Conservation (phyloP, 1,284 basidiomycete species). For the Naganishia sp. region DNA sequence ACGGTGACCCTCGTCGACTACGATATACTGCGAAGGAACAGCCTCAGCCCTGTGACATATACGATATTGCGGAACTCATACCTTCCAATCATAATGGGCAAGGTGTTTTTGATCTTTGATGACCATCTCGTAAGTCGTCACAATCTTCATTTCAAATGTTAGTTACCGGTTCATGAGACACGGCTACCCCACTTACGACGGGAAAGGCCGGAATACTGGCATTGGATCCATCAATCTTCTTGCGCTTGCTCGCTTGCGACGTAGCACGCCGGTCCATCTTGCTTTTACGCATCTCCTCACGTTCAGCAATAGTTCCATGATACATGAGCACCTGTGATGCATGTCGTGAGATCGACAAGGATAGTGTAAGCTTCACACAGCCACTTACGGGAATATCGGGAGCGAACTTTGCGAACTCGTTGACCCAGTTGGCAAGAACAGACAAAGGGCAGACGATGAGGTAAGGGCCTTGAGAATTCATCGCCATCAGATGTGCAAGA, state of each 20-base stretch:
- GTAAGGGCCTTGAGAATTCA: slow-evolving; percentile 74
- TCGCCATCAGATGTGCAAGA: slow-evolving; percentile 79
- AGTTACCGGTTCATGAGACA: neutral
- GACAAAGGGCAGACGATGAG: slow-evolving; percentile 89
- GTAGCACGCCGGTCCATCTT: slow-evolving; percentile 26
- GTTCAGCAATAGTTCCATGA: slow-evolving; percentile 77
- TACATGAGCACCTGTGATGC: slow-evolving; percentile 69
- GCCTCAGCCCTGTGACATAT: neutral
- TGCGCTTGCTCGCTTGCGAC: slow-evolving; percentile 19
- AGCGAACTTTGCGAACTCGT: slow-evolving; percentile 82
- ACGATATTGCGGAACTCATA: slow-evolving; percentile 5
- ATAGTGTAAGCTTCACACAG: slow-evolving; percentile 1
- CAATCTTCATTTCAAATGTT: slow-evolving; percentile 49
- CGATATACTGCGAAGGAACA: slow-evolving; percentile 63
- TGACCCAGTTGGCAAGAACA: slow-evolving; percentile 87
- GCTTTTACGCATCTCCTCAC: slow-evolving; percentile 66
- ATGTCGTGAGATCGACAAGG: neutral
- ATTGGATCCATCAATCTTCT: slow-evolving; percentile 36
- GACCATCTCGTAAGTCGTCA: slow-evolving; percentile 93
- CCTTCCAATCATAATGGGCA: slow-evolving; percentile 72
- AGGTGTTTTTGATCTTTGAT: slow-evolving; percentile 76
- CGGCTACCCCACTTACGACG: slow-evolving; percentile 32
- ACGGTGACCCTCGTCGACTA: slow-evolving; percentile 93
- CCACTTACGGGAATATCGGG: slow-evolving; percentile 61
- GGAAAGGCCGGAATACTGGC: slow-evolving; percentile 37